A percentile compares a stretch with the other conserved stretches of the same genome.
Evolutionary conservation across 139 green algal genomes (phyloP).

Genomic region (Coelastrella sp.): DNA sequence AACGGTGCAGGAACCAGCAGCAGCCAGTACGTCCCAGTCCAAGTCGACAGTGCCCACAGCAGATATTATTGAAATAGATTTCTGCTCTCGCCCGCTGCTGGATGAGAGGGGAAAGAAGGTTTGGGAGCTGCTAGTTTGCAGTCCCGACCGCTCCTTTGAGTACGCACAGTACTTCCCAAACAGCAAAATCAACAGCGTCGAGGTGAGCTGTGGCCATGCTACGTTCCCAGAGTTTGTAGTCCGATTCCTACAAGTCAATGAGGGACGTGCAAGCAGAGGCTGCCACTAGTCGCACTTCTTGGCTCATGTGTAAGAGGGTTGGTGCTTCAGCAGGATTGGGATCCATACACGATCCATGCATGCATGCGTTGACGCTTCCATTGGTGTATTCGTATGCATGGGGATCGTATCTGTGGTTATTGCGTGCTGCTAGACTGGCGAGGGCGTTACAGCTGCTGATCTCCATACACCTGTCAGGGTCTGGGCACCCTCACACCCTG

Average conservation of each 20-base stretch:
- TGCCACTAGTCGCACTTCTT: neutral
- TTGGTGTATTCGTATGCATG: no score
- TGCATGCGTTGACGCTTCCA: neutral
- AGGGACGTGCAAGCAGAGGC: neutral
- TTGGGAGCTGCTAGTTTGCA: constrained; percentile 98
- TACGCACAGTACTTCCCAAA: constrained; percentile 97
- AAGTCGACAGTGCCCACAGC: constrained; percentile 50
- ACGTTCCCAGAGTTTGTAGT: neutral
- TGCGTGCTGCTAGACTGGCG: no score
- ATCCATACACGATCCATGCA: neutral
- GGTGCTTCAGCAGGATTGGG: neutral
- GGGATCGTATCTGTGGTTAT: no score
- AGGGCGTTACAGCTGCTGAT: no score
- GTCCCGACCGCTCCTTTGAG: constrained; percentile 85
- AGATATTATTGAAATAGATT: constrained; percentile 95
- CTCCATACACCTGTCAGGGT: no score
- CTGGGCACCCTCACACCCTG: no score
- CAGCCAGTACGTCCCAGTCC: constrained; percentile 28
- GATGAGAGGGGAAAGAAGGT: constrained; percentile 98
- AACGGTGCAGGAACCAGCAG: constrained; percentile 32
- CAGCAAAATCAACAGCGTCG: constrained; percentile 97
- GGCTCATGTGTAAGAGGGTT: constrained; percentile 13
- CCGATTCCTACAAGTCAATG: neutral
- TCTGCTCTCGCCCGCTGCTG: constrained; percentile 95
- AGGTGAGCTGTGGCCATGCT: constrained; percentile 61